These are phyloP conservation scores for Alternaria tenuissima DNA, from an alignment of 2,329 filamentous ascomycete genomes.

Conservation along the genomic window DNA sequence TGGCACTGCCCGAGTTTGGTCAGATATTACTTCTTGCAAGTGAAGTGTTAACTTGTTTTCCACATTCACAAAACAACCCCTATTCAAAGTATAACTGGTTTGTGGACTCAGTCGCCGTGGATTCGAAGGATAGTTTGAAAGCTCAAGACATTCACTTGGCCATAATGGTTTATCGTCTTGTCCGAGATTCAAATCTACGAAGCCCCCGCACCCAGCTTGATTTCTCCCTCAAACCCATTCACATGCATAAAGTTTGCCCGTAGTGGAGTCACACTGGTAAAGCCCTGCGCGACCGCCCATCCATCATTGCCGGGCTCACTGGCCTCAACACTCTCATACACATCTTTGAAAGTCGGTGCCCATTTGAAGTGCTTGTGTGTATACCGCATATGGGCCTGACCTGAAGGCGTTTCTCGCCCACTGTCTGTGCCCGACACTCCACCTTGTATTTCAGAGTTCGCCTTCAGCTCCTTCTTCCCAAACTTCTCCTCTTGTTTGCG, in stretches of 20 bases:
- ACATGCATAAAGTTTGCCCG: conserved; percentile 90
- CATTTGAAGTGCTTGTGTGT: conserved; percentile 93
- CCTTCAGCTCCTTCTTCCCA: conserved; percentile 52
- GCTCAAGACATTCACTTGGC: neutral
- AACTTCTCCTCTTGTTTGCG: conserved; percentile 67
- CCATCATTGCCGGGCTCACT: conserved; percentile 86
- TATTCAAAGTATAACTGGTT: too few species aligned
- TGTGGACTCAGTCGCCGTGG: too few species aligned
- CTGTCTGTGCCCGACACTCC: conserved; percentile 33
- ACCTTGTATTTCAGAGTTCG: conserved; percentile 27
- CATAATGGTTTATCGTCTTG: neutral
- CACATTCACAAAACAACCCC: too few species aligned
- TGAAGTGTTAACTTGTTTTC: too few species aligned
- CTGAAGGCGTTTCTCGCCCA: conserved; percentile 41
- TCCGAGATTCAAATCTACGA: neutral
- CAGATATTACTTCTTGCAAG: too few species aligned
- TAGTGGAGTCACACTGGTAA: conserved; percentile 88
- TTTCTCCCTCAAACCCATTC: conserved; percentile 41
- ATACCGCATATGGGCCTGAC: conserved; percentile 59
- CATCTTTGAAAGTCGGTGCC: conserved; percentile 86
- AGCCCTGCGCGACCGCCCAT: conserved; percentile 87
- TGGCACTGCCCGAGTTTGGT: too few species aligned
- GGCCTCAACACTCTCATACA: conserved; percentile 85
- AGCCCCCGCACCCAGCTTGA: conserved; percentile 31
- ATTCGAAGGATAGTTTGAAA: too few species aligned